phyloP scores from a whole-genome alignment of 352 stramenopile genomes.

The Phytophthora sojae region DNA sequence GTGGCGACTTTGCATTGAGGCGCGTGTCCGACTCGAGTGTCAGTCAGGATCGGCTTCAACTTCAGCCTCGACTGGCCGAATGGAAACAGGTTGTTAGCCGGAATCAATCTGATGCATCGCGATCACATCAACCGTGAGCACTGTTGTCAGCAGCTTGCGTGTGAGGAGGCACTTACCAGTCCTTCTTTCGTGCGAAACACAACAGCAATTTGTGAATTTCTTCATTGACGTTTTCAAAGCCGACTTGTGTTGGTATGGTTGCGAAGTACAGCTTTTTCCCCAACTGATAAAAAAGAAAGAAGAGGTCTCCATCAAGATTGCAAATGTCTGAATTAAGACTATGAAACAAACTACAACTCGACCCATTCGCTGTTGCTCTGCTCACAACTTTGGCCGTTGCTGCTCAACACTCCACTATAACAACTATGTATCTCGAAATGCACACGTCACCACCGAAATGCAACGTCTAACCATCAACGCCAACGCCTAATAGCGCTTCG shows the following conservation, averaged over 20 bases:
- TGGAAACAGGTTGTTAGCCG: neutral
- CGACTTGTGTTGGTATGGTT: too few relatives aligned
- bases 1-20: neutral
- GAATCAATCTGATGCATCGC: neutral
- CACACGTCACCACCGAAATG: conserved; percentile 5
- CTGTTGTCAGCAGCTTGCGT: too few relatives aligned
- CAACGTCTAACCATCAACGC: neutral
- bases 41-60: conserved; percentile 7
- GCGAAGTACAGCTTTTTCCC: too few relatives aligned
- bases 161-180: too few relatives aligned
- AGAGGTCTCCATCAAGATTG: too few relatives aligned
- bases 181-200: too few relatives aligned
- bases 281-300: too few relatives aligned
- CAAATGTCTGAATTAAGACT: too few relatives aligned
- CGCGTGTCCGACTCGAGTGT: neutral
- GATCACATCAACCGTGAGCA: neutral
- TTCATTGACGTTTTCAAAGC: too few relatives aligned
- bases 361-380: neutral
- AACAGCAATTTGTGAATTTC: too few relatives aligned
- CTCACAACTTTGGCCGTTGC: neutral
- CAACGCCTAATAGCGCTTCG: conserved; percentile 5
- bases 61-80: neutral
- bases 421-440: neutral
- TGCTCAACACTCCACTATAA: neutral
- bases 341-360: neutral